Evolutionary conservation across 2,329 filamentous ascomycete genomes (phyloP).

Genomic region (Apiospora marii): DNA sequence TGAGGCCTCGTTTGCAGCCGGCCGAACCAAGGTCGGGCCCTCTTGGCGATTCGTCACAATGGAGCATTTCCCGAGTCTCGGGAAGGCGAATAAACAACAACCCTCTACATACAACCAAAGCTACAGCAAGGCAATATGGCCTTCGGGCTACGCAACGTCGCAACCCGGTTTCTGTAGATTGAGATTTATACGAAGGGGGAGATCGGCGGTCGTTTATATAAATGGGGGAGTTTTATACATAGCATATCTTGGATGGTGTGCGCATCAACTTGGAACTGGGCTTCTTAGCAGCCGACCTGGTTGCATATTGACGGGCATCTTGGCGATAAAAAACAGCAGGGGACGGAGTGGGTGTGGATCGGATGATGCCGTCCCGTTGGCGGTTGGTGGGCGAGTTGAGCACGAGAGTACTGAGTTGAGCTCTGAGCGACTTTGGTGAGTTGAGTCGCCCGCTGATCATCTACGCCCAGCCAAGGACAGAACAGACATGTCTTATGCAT

Average conservation of each 20-base stretch:
- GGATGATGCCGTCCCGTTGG: conserved; percentile 2
- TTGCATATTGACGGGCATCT: not conserved
- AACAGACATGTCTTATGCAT: conserved; percentile 16
- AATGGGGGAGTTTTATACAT: conserved; percentile 4
- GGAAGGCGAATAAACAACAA: not conserved
- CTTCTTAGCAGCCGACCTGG: not conserved
- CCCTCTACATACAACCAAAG: not conserved
- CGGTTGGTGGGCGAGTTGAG: not conserved
- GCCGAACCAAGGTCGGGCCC: not conserved
- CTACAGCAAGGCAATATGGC: not conserved
- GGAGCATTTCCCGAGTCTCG: not conserved
- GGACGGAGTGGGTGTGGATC: conserved; percentile 4
- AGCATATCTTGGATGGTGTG: conserved; percentile 1
- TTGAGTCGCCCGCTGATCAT: not conserved
- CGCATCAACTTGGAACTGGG: conserved; percentile 8
- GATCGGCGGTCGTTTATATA: conserved; percentile 6
- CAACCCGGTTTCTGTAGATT: not conserved
- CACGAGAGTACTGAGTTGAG: too few relatives aligned
- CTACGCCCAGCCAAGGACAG: not conserved
- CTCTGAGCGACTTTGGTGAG: not conserved
- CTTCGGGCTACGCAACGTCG: not conserved
- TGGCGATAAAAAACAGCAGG: conserved; percentile 11
- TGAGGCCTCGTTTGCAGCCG: not conserved
- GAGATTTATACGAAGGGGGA: not conserved
- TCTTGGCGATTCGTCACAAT: not conserved